Conservation (phyloP, 192 early-diverging fungal species). For the Phycomyces nitens region DNA sequence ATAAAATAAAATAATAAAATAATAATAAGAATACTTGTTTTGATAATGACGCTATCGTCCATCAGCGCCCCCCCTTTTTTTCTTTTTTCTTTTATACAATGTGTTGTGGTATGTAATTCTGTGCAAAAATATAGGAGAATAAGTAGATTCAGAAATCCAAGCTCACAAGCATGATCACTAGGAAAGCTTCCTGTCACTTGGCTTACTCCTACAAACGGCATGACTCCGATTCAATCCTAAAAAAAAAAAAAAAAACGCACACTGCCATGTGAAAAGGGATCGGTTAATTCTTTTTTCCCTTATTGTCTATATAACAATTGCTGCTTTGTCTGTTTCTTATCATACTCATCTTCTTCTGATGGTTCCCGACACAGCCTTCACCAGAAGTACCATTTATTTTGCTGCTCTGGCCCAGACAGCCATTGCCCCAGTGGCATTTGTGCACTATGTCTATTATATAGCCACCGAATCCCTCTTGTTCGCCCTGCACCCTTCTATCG, state of each 20-base stretch:
- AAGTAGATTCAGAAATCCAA: too few relatives aligned
- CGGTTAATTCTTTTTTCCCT: neutral
- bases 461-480: slow-evolving; percentile 6
- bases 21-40: too few relatives aligned
- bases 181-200: neutral
- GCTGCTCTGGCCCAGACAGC: slow-evolving; percentile 15
- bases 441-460: slow-evolving; percentile 28
- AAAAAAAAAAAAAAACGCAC: neutral
- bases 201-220: neutral
- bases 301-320: neutral
- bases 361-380: slow-evolving; percentile 19
- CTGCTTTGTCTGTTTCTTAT: neutral
- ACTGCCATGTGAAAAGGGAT: neutral
- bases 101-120: too few relatives aligned
- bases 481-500: neutral
- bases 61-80: too few relatives aligned
- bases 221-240: slow-evolving; percentile 2
- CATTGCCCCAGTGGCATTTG: slow-evolving; percentile 24
- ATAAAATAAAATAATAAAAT: too few relatives aligned
- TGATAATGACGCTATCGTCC: too few relatives aligned
- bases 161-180: neutral
- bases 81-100: too few relatives aligned
- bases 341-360: slow-evolving; percentile 1
- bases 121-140: too few relatives aligned
- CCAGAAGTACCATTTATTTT: slow-evolving; percentile 18